Evolutionary conservation across 176 grass and related monocot species (phyloP).

Genomic region (Puccinellia tenuiflora): DNA sequence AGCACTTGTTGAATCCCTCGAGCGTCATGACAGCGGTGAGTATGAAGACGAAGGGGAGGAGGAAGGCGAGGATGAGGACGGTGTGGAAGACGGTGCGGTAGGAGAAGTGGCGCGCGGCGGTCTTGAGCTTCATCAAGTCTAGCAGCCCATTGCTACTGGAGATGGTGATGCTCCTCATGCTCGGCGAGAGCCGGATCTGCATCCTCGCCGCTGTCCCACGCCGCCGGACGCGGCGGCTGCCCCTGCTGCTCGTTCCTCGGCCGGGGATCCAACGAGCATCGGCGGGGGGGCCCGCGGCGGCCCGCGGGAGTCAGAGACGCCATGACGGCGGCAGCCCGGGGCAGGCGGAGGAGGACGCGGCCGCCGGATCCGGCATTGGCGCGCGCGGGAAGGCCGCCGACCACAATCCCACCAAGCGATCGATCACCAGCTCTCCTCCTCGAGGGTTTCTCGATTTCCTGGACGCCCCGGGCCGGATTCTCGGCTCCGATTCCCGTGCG

Average conservation of each 20-base stretch:
- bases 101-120: conserved; percentile 76
- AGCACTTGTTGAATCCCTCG: conserved; percentile 95
- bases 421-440: conserved; percentile 1
- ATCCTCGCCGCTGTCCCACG: conserved; percentile 53
- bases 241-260: neutral
- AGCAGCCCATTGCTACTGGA: conserved; percentile 84
- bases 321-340: conserved; percentile 23
- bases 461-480: neutral
- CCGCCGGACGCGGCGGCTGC: conserved; percentile 4
- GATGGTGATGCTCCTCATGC: conserved; percentile 99
- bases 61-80: conserved; percentile 83
- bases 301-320: conserved; percentile 23
- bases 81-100: conserved; percentile 97
- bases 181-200: conserved; percentile 97
- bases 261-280: neutral
- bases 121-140: conserved; percentile 88
- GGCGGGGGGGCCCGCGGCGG: neutral
- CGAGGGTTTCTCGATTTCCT: conserved; percentile 1
- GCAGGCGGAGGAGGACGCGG: neutral
- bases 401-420: neutral
- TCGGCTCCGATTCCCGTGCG: neutral
- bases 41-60: conserved; percentile 93
- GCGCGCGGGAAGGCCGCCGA: neutral
- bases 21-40: conserved; percentile 87
- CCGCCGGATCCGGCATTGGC: conserved; percentile 74